A percentile compares a stretch with the other conserved stretches of the same genome.
Evolutionary conservation across 2,329 filamentous ascomycete genomes (phyloP).

Genomic region (Hymenoscyphus fraxineus): DNA sequence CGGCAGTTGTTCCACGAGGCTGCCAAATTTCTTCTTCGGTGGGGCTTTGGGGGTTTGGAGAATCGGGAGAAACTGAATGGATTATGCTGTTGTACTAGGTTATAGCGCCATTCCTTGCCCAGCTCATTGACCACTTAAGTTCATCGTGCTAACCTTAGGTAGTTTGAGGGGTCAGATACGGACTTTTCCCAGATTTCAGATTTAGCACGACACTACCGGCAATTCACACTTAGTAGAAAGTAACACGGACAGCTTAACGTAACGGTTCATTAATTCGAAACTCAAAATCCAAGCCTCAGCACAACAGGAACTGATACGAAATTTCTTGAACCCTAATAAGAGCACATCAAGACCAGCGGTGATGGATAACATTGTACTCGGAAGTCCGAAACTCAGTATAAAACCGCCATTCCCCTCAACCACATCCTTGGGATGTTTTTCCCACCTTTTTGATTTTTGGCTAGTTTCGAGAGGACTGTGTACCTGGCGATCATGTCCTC

Average conservation of each 20-base stretch:
- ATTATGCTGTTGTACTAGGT: not conserved
- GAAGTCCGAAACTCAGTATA: slow-evolving; percentile 5
- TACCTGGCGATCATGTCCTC: not conserved
- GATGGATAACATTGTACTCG: not conserved
- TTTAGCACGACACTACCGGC: slow-evolving; percentile 9
- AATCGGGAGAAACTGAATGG: not conserved
- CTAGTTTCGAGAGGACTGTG: not conserved
- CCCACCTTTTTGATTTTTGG: not conserved
- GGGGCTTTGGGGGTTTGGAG: not conserved
- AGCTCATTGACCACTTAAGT: not conserved
- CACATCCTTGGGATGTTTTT: slow-evolving; percentile 6
- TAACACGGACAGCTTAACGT: not conserved
- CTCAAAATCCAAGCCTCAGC: not conserved
- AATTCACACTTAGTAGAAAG: slow-evolving; percentile 1
- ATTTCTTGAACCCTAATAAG: not conserved
- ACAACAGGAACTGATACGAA: slow-evolving; percentile 2
- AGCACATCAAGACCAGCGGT: not conserved
- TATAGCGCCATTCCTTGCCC: not conserved
- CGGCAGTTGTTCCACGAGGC: slow-evolving; percentile 7
- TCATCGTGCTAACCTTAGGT: not conserved
- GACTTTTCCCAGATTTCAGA: not conserved
- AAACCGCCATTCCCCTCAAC: slow-evolving; percentile 4
- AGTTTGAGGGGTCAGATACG: not conserved
- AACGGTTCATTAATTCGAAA: slow-evolving; percentile 5
- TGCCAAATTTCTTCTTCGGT: slow-evolving; percentile 5